Percentiles rank a stretch among this genome's conserved stretches.
phyloP scores from a whole-genome alignment of 371 early-diverging fungal species.

The Rhizopus delemar region DNA sequence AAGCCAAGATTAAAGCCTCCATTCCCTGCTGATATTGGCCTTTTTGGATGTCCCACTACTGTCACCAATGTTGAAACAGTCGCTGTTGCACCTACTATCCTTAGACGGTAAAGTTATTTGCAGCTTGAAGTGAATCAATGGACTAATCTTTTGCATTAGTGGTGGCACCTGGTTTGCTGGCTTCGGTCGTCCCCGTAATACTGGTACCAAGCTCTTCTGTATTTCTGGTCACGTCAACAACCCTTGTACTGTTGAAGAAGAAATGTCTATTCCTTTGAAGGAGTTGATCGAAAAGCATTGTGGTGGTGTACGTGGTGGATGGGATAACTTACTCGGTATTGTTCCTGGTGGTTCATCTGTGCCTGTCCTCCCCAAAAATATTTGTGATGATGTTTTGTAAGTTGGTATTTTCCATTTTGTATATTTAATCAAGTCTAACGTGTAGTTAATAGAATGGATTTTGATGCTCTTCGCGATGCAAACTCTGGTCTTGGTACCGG shows the following conservation, averaged over 20 bases:
- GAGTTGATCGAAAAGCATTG: constrained; percentile 96
- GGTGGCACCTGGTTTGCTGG: constrained; percentile 94
- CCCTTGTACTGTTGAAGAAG: constrained; percentile 97
- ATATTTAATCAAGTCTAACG: neutral
- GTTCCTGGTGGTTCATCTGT: constrained; percentile 98
- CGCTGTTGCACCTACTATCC: constrained; percentile 96
- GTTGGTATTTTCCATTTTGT: neutral
- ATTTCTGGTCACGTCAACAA: constrained; percentile 97
- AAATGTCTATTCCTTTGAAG: constrained; percentile 94
- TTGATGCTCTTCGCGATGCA: constrained; percentile 92
- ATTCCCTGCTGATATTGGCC: constrained; percentile 97
- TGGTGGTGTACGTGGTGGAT: constrained; percentile 96
- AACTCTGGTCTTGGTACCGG: constrained; percentile 95
- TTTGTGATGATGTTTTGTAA: constrained; percentile 86
- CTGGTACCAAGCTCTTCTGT: constrained; percentile 96
- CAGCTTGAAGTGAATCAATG: neutral
- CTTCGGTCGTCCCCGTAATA: constrained; percentile 91
- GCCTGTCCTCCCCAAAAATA: constrained; percentile 83
- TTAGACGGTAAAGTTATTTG: constrained; percentile 60
- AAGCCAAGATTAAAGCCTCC: constrained; percentile 98
- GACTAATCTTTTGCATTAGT: constrained; percentile 42
- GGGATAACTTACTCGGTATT: constrained; percentile 97
- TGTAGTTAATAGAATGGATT: constrained; percentile 80
- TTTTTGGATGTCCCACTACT: constrained; percentile 98
- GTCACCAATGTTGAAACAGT: constrained; percentile 98